phyloP scores from a whole-genome alignment of 1,284 basidiomycete genomes.

The Cryptococcus deneoformans region DNA sequence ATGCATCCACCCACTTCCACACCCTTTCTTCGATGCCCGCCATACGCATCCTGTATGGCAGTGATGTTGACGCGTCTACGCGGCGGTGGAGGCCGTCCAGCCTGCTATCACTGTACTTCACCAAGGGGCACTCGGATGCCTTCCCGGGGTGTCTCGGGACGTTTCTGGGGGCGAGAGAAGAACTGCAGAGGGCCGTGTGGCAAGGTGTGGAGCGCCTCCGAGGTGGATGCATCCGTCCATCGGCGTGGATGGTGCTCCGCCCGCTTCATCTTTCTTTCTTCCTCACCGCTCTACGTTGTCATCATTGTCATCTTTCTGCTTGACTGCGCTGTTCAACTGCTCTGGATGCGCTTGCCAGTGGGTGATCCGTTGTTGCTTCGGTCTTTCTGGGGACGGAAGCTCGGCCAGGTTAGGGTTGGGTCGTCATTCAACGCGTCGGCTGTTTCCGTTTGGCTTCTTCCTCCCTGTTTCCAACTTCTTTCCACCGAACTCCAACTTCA shows the following conservation, averaged over 20 bases:
- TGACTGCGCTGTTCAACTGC: not conserved
- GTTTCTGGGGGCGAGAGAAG: not conserved
- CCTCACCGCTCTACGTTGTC: not conserved
- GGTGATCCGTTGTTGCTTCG: too few species aligned
- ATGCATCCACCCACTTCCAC: not conserved
- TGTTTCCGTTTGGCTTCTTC: too few species aligned
- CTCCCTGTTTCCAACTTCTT: not conserved
- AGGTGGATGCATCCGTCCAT: not conserved
- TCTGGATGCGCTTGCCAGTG: not conserved
- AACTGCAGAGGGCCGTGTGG: not conserved
- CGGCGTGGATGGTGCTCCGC: not conserved
- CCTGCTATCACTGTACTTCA: not conserved
- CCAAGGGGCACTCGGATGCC: not conserved
- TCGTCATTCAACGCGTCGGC: too few species aligned
- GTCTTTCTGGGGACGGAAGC: too few species aligned
- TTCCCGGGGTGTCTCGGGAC: not conserved
- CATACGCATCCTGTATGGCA: not conserved
- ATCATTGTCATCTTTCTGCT: not conserved
- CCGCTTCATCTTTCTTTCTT: not conserved
- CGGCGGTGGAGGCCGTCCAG: not conserved
- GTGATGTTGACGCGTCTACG: conserved; percentile 1
- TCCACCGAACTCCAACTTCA: too few species aligned
- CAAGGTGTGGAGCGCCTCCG: too few species aligned
- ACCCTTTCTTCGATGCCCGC: not conserved
- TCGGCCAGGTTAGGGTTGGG: too few species aligned